Evolutionary conservation across 441 rosid species (phyloP).

Genomic region (Erodium trifolium): DNA sequence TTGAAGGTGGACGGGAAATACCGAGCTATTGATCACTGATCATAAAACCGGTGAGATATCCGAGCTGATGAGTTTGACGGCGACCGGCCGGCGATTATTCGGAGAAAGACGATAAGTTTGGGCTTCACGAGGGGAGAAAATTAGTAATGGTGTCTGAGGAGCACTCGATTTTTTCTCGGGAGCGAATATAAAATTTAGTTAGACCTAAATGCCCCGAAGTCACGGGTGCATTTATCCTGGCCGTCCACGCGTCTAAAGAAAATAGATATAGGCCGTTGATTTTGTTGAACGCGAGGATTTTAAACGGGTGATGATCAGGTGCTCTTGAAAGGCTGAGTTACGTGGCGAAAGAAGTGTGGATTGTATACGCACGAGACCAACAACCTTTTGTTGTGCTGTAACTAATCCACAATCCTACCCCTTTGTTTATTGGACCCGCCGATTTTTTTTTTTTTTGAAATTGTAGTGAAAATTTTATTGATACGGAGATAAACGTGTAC

Average conservation of each 20-base stretch:
- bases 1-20: conserved; percentile 22
- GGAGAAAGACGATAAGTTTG: background rate
- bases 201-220: conserved; percentile 29
- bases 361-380: background rate
- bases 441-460: too few species aligned
- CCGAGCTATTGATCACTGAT: conserved; percentile 18
- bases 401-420: background rate
- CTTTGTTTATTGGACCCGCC: too few species aligned
- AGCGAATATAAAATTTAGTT: conserved; percentile 19
- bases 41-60: conserved; percentile 8
- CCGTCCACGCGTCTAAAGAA: conserved; percentile 28
- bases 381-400: background rate
- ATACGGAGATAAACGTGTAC: too few species aligned
- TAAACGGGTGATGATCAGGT: background rate
- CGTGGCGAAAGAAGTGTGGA: background rate
- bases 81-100: conserved; percentile 7
- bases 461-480: too few species aligned
- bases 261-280: conserved; percentile 30
- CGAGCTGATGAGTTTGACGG: conserved; percentile 19
- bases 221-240: conserved; percentile 20
- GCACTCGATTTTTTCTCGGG: conserved; percentile 40
- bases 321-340: too few species aligned
- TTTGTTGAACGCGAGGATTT: background rate
- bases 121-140: background rate
- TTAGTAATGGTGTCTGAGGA: conserved; percentile 26